These are phyloP conservation scores for Termitomyces sp. DNA, from an alignment of 768 basidiomycete genomes.

Conservation along the genomic window DNA sequence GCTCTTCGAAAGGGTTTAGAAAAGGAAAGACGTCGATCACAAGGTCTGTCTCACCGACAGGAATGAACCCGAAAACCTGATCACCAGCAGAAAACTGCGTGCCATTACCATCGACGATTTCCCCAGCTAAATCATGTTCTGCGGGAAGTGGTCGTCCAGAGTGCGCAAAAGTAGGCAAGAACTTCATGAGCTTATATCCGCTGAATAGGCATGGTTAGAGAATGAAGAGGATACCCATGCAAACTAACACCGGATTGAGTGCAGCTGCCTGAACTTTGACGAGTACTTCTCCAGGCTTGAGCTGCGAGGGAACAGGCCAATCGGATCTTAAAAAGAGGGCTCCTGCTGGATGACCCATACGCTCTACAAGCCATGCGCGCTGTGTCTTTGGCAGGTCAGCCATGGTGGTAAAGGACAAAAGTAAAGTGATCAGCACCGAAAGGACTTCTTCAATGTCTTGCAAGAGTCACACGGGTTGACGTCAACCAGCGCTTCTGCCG, in stretches of 20 bases:
- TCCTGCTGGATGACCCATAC: conserved; percentile 27
- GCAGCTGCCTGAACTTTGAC: conserved; percentile 42
- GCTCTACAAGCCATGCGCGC: conserved; percentile 35
- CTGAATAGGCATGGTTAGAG: conserved; percentile 30
- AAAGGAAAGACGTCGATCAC: background rate
- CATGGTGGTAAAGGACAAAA: conserved; percentile 6
- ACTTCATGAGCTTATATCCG: conserved; percentile 55
- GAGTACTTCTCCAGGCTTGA: conserved; percentile 30
- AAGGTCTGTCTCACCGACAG: conserved; percentile 22
- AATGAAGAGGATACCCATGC: background rate
- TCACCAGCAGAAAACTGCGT: conserved; percentile 56
- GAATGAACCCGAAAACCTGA: conserved; percentile 57
- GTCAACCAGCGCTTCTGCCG: conserved; percentile 1
- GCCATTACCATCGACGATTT: conserved; percentile 52
- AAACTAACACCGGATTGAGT: conserved; percentile 65
- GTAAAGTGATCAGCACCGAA: background rate
- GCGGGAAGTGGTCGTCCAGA: conserved; percentile 46
- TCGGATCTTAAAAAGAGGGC: conserved; percentile 30
- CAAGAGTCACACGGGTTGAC: conserved; percentile 4
- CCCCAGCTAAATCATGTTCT: conserved; percentile 64
- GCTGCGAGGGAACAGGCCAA: conserved; percentile 34
- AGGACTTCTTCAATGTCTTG: too few species aligned
- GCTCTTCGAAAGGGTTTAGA: conserved; percentile 7
- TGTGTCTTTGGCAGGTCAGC: conserved; percentile 27
- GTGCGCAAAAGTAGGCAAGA: conserved; percentile 41